Evolutionary conservation across 352 stramenopile genomes (phyloP).

Genomic region (Pythium grandisporangium): DNA sequence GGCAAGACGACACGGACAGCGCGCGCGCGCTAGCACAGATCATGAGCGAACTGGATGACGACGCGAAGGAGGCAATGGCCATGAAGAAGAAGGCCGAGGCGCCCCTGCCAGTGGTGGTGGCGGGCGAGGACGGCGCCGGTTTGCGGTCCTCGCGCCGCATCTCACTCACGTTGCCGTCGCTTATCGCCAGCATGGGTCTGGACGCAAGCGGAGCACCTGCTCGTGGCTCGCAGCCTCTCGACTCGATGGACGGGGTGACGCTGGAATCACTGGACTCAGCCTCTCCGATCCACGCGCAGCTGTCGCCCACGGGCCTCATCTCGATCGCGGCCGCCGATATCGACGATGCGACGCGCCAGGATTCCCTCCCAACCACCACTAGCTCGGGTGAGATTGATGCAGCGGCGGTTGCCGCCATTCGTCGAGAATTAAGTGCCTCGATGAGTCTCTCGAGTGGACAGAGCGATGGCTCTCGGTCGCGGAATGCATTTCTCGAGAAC

Average conservation of each 20-base stretch:
- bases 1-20: constrained; percentile 67
- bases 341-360: constrained; percentile 43
- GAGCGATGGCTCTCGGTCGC: too few species aligned
- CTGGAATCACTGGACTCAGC: constrained; percentile 41
- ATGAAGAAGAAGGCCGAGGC: constrained; percentile 58
- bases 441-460: too few species aligned
- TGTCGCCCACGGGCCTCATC: constrained; percentile 70
- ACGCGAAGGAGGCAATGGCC: constrained; percentile 15
- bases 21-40: constrained; percentile 47
- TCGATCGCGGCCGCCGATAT: constrained; percentile 80
- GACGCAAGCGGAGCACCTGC: too few species aligned
- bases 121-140: constrained; percentile 1
- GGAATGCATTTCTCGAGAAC: background rate
- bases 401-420: constrained; percentile 53
- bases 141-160: constrained; percentile 2
- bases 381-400: constrained; percentile 36
- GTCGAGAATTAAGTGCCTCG: constrained; percentile 13
- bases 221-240: constrained; percentile 6
- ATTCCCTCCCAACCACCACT: too few species aligned
- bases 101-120: constrained; percentile 15
- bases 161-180: constrained; percentile 11
- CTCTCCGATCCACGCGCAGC: constrained; percentile 34
- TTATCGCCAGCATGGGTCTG: too few species aligned
- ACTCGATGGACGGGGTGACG: constrained; percentile 21
- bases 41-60: constrained; percentile 49